These are phyloP conservation scores for Aspergillus nidulans DNA, from an alignment of 495 filamentous ascomycete species.

Conservation along the genomic window DNA sequence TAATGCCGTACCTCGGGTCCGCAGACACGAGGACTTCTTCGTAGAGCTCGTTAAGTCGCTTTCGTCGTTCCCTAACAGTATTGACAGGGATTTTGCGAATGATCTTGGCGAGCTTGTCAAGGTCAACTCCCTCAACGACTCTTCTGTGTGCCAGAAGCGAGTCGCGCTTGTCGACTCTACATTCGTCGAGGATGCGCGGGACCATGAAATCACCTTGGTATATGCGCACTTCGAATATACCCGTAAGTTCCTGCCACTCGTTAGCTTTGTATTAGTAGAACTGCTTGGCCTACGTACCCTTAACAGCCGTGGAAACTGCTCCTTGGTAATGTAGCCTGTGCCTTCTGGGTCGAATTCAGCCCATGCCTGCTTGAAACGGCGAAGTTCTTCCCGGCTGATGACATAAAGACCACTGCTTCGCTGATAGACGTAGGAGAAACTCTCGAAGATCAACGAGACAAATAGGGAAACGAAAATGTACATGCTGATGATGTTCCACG, in stretches of 20 bases:
- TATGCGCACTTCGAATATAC: slow-evolving; percentile 95
- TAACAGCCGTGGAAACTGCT: slow-evolving; percentile 83
- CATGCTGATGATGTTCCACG: slow-evolving; percentile 99
- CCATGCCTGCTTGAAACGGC: slow-evolving; percentile 98
- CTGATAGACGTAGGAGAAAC: slow-evolving; percentile 99
- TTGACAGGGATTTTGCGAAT: slow-evolving; percentile 71
- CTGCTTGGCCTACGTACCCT: slow-evolving; percentile 51
- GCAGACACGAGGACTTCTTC: slow-evolving; percentile 95
- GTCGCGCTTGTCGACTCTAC: slow-evolving; percentile 52
- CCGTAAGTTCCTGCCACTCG: slow-evolving; percentile 67
- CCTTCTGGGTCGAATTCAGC: slow-evolving; percentile 89
- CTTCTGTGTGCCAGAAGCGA: slow-evolving; percentile 38
- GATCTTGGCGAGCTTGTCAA: slow-evolving; percentile 68
- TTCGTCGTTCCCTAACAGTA: slow-evolving; percentile 66
- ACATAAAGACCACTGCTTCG: slow-evolving; percentile 73
- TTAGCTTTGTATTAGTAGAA: neutral
- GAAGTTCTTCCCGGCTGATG: slow-evolving; percentile 85
- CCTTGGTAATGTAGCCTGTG: slow-evolving; percentile 86
- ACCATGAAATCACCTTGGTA: slow-evolving; percentile 89
- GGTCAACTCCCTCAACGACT: slow-evolving; percentile 68
- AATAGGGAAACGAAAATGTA: slow-evolving; percentile 99
- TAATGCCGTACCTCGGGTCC: slow-evolving; percentile 80
- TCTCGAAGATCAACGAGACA: slow-evolving; percentile 97
- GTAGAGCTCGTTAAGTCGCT: slow-evolving; percentile 85
- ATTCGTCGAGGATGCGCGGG: slow-evolving; percentile 73